Evolutionary conservation across 169 alveolate genomes (phyloP), one percentile per base, ranked within the genome.

Genomic region (Eimeria necatrix): DNA sequence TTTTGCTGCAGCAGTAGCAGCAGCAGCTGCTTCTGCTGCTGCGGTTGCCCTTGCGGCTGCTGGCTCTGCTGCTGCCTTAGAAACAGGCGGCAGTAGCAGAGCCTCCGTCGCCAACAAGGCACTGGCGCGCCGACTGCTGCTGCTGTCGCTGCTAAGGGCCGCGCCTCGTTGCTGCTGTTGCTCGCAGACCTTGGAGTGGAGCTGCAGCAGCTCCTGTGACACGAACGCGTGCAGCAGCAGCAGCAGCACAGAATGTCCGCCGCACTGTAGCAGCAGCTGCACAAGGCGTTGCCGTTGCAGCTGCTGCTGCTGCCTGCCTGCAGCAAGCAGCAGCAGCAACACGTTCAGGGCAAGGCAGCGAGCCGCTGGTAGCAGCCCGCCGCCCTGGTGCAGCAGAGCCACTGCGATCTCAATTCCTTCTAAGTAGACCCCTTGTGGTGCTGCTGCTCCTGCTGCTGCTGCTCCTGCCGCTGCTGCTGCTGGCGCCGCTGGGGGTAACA

Each of bases 281-380:
- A 20, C 89, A 0, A 51, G 70, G 89, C 32, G 89, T 46, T 80
- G 52, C 70, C 49, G 89, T 46, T 80, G 89, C 70, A 48, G 84
- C 84, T 1, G 89, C 71, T 80, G 71, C 89, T 80, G 89, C 89
- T 80, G 89, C 89, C 20, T 80, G 70, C 26, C 89, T n/a, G 89
- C 89, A 51, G 89, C 49, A n/a, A 80, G 89, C 70, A 80, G 89
- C 71, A 80, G 89, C 71, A 48, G 49, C 64, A 80, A 10, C 48
- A 80, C 89, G 48, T 80, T 80, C 48, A 80, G 70, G 6, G 89
- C 70, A 20, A 80, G 8, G 89, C 89, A 4, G 4, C 89, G 89
- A 41, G 53, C 89, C 1, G 89, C 71, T 51, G 68, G 48, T 48
- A 68, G 71, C 24, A 80, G 70, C n/a, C 18, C 32, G 16, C 89